A percentile compares a stretch with the other conserved stretches of the same genome.
Conservation (phyloP, 352 stramenopile genomes). For the Blastocystis sp. region DNA sequence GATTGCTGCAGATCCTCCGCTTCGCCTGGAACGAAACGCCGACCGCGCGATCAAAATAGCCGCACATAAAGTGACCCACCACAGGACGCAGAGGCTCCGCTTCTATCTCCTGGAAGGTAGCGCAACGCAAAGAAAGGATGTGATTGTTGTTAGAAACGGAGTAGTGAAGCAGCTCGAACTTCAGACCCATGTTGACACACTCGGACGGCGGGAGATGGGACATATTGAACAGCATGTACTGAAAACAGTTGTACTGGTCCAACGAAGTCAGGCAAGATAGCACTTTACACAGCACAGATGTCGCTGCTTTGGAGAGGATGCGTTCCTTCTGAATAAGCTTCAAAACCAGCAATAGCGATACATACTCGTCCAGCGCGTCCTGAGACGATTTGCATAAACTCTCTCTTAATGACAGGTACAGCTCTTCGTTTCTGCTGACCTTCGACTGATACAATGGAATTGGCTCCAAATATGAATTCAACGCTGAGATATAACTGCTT, state of each 20-base stretch:
- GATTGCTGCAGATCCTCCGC: not conserved
- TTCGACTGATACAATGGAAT: not conserved
- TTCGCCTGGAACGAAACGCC: not conserved
- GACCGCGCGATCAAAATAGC: conserved; percentile 1
- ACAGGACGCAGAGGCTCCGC: not conserved
- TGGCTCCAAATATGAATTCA: not conserved
- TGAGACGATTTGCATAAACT: not conserved
- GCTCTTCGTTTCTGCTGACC: not conserved
- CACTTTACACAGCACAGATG: not conserved
- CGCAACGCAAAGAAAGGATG: not conserved
- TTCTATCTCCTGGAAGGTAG: not conserved
- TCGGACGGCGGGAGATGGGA: not conserved
- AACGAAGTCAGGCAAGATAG: not conserved
- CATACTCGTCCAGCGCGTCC: not conserved
- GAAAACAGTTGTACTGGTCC: not conserved
- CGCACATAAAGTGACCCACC: not conserved
- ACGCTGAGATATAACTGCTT: not conserved
- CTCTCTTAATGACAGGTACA: not conserved
- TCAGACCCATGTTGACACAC: not conserved
- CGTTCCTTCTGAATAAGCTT: not conserved
- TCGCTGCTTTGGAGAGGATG: not conserved
- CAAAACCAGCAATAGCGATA: conserved; percentile 32
- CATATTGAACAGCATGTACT: not conserved
- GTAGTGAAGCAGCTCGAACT: conserved; percentile 49
- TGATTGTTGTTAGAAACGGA: not conserved